Evolutionary conservation across 2,329 filamentous ascomycete genomes (phyloP), one percentile per base, ranked within the genome.

Genomic region (Phaeoacremonium minimum): DNA sequence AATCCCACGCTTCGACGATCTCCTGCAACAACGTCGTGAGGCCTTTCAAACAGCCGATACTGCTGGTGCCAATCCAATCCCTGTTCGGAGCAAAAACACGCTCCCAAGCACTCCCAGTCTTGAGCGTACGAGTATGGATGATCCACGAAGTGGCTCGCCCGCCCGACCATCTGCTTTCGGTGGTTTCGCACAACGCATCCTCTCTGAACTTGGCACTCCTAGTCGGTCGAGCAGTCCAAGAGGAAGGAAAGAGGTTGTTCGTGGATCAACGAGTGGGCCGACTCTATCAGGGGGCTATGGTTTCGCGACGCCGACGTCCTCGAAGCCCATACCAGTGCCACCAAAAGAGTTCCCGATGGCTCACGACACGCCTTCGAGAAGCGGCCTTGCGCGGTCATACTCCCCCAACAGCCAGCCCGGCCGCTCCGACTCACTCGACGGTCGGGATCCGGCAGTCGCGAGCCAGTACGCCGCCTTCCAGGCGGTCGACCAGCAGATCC

Each of bases 1-100:
- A 6, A 73, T 90, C 6, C 77, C 83, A 0, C 77, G 85, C 26
- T 90, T 89, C 52, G 81, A 87, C 35, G 79, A 85, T 26, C 68
- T 89, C 3, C 64, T 89, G 4, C 81, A 73, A 60, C 80, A 73
- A 57, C 79, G 71, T 11, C 76, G 78, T 5, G 74, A 80, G 43
- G 78, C 75, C 1, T 85, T 83, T 48, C 74, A 77, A 47, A 76
- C 75, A 4, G 76, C 78, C 3, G 74, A 78, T 45, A 52, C 65
- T 6, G 67, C 71, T 49, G 22, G 59, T 42, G 43, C 53, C 37
- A 41, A 48, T 33, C 37, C 57, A 17, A 49, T 51, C 18, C 48
- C 57, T n/a, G 44, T 53, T 14, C 49, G 38, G 12, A 22, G 40
- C 20, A 45, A 46, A 28, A 36, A 38, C 6, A 47, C 41, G 14